Conservation (phyloP, 192 early-diverging fungal genomes). For the Piromyces finnis region DNA sequence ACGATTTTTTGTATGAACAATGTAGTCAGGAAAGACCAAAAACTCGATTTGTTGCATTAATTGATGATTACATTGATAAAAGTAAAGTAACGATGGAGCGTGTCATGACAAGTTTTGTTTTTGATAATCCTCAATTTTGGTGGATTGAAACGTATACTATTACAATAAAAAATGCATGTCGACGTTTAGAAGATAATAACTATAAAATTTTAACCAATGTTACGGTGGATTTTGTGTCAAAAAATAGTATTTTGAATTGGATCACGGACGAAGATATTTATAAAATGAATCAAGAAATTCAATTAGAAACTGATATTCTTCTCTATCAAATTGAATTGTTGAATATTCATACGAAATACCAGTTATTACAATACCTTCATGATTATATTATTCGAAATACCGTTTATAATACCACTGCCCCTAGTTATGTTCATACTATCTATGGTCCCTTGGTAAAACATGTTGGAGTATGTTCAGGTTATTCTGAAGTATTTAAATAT, state of each 20-base stretch:
- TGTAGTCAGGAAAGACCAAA: neutral
- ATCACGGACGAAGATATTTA: neutral
- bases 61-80: neutral
- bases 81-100: neutral
- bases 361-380: neutral
- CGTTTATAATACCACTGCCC: neutral
- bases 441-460: neutral
- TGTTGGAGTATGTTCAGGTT: neutral
- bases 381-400: neutral
- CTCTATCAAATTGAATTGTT: neutral
- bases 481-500: neutral
- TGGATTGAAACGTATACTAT: neutral
- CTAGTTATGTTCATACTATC: neutral
- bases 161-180: neutral
- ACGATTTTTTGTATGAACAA: neutral
- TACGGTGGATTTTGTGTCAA: neutral
- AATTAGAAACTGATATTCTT: neutral
- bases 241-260: neutral
- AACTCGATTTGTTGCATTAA: accelerated
- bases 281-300: neutral
- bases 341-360: neutral
- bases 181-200: neutral
- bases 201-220: neutral
- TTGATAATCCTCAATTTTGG: neutral
- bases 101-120: neutral